Evolutionary conservation across 495 filamentous ascomycete species (phyloP).

Genomic region (Penicillium paxilli): DNA sequence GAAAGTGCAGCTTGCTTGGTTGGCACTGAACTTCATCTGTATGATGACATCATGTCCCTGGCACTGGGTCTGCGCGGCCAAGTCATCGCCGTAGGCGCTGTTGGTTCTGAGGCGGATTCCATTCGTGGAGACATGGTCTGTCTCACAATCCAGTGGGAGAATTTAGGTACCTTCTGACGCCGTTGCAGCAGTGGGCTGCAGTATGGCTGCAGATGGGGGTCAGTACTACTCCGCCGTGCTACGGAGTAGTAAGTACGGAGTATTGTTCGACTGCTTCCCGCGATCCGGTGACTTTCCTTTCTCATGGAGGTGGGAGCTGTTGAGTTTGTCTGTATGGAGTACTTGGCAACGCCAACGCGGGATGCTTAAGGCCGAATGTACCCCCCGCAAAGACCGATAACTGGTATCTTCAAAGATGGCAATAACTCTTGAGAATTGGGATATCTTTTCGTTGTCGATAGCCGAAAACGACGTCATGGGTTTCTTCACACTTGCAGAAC

Average conservation of each 20-base stretch:
- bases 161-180: background rate
- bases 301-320: no score
- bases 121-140: background rate
- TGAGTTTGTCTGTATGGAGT: no score
- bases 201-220: background rate
- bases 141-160: background rate
- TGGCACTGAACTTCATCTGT: background rate
- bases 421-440: no score
- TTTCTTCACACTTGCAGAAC: no score
- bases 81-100: constrained; percentile 1
- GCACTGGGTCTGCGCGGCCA: background rate
- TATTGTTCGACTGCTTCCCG: no score
- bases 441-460: background rate
- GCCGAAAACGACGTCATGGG: background rate
- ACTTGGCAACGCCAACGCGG: background rate
- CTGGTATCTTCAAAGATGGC: no score
- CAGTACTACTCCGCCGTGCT: no score
- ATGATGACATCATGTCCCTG: constrained; percentile 9
- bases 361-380: background rate
- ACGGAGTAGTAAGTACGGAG: background rate
- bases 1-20: background rate
- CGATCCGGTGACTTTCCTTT: no score
- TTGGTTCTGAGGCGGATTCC: background rate
- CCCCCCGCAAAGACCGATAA: background rate
- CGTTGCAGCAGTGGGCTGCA: background rate